Conservation (phyloP, 176 grass and related monocot genomes). For the Triticum monococcum region DNA sequence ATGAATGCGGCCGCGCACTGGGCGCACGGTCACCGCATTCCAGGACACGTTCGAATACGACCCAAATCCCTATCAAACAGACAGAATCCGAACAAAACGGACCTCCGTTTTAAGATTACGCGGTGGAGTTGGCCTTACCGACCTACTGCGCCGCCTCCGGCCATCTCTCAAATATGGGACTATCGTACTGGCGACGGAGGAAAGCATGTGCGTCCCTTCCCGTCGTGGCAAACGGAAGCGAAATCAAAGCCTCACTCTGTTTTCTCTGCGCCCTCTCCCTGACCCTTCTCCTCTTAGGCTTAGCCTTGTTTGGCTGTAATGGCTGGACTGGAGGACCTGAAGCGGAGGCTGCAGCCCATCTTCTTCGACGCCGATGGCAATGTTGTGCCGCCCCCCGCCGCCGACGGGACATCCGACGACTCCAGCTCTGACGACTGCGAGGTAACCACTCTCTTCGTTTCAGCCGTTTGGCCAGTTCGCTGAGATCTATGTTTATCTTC, state of each 20-base stretch:
- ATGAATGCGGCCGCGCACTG: no score
- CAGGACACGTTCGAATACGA: no score
- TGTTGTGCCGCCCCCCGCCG: neutral
- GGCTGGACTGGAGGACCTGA: slow-evolving; percentile 16
- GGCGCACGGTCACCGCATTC: no score
- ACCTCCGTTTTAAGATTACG: no score
- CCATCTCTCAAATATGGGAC: neutral
- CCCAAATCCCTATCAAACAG: no score
- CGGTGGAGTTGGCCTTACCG: neutral
- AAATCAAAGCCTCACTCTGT: neutral
- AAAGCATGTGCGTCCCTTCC: neutral
- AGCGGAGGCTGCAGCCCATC: slow-evolving; percentile 18
- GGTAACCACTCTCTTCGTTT: neutral
- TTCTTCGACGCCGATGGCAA: slow-evolving; percentile 10
- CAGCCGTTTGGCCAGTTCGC: neutral
- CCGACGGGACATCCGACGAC: neutral
- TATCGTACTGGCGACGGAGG: neutral
- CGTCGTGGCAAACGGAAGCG: neutral
- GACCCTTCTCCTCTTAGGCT: no score
- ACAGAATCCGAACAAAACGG: no score
- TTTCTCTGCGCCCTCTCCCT: neutral
- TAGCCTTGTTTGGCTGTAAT: neutral
- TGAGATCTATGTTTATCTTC: neutral
- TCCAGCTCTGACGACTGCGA: neutral
- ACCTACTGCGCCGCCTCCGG: neutral